A percentile compares a stretch with the other conserved stretches of the same genome.
phyloP scores from a whole-genome alignment of 1,139 yeast species.

The Insectozyma bohioensis region DNA sequence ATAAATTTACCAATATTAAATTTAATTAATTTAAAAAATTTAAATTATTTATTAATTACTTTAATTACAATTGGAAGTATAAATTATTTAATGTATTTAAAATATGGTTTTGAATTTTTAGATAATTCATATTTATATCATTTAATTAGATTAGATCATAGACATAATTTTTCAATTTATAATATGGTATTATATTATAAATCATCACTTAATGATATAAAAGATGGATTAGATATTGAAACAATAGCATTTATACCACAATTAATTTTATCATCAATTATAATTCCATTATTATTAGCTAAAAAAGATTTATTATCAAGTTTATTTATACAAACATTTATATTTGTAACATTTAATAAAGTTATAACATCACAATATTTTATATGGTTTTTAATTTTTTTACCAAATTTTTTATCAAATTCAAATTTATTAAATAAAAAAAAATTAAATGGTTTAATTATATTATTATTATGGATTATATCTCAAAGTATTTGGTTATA shows the following conservation, averaged over 20 bases:
- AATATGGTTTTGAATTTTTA: slow-evolving; percentile 77
- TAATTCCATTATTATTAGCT: slow-evolving; percentile 63
- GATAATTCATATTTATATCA: slow-evolving; percentile 83
- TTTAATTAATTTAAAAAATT: slow-evolving; percentile 44
- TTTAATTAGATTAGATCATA: slow-evolving; percentile 78
- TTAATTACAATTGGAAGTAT: slow-evolving; percentile 43
- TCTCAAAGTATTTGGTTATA: slow-evolving; percentile 80
- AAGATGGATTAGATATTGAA: slow-evolving; percentile 23
- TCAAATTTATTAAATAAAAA: slow-evolving; percentile 32
- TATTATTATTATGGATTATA: slow-evolving; percentile 58
- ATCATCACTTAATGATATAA: slow-evolving; percentile 36
- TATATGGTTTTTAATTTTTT: slow-evolving; percentile 84
- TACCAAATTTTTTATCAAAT: slow-evolving; percentile 67
- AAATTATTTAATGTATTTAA: slow-evolving; percentile 57
- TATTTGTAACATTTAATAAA: slow-evolving; percentile 88
- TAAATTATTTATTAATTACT: slow-evolving; percentile 44
- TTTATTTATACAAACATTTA: slow-evolving; percentile 83
- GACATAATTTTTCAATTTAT: slow-evolving; percentile 92
- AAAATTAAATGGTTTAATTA: slow-evolving; percentile 33
- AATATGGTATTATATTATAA: slow-evolving; percentile 71
- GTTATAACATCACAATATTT: slow-evolving; percentile 94
- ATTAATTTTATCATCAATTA: slow-evolving; percentile 53
- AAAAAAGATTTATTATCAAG: slow-evolving; percentile 56
- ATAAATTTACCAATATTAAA: slow-evolving; percentile 28
- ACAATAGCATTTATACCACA: slow-evolving; percentile 84